Percentiles rank a stretch among this genome's conserved stretches.
Conservation (phyloP, 2,329 filamentous ascomycete species). For the Cordyceps tenuipes region DNA sequence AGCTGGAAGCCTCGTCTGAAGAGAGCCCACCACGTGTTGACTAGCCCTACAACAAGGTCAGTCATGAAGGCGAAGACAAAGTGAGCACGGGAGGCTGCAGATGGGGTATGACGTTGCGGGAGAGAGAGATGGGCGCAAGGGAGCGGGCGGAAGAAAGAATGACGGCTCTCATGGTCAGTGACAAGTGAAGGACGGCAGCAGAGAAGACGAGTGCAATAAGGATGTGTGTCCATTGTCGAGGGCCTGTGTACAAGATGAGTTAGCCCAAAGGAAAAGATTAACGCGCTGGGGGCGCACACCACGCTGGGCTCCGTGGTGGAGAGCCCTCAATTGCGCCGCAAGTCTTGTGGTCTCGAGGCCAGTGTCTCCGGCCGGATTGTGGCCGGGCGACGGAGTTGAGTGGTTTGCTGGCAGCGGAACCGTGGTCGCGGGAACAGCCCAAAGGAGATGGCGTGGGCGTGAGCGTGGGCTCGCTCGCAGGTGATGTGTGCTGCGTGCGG, state of each 20-base stretch:
- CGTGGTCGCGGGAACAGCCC: not conserved
- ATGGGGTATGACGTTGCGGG: not conserved
- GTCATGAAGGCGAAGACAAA: not conserved
- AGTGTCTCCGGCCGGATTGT: constrained; percentile 3
- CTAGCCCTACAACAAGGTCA: constrained; percentile 7
- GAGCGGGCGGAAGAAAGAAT: not conserved
- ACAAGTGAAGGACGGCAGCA: not conserved
- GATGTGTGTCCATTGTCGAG: not conserved
- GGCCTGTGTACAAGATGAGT: not conserved
- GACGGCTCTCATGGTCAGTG: not conserved
- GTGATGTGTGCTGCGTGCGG: not conserved
- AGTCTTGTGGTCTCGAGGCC: not conserved
- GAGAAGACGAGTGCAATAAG: not conserved
- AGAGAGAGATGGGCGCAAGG: not conserved
- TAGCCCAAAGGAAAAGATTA: not conserved
- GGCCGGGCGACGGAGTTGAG: not conserved
- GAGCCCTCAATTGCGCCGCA: constrained; percentile 1
- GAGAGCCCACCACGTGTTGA: constrained; percentile 11
- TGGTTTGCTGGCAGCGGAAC: not conserved
- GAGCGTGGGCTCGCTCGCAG: not conserved
- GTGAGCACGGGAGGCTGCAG: not conserved
- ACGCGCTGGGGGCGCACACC: constrained; percentile 4
- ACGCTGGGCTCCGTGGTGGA: constrained; percentile 1
- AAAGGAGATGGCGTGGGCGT: not conserved
- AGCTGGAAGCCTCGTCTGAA: constrained; percentile 12